These are phyloP conservation scores for Gymnopilus dilepis DNA, from an alignment of 768 basidiomycete species.

Conservation along the genomic window DNA sequence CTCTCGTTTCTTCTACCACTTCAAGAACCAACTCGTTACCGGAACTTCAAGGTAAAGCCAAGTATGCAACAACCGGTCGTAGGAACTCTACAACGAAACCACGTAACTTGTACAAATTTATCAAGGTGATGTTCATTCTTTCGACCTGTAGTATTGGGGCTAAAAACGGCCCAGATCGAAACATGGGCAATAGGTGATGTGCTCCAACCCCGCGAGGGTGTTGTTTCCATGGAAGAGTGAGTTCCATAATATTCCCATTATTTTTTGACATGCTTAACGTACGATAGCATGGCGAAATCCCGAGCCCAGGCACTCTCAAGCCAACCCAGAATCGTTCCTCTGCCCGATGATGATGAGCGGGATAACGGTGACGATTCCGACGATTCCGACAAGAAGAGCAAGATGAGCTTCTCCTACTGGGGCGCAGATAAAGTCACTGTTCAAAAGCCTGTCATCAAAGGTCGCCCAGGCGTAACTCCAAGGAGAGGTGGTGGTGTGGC, in stretches of 20 bases:
- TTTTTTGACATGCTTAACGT: constrained; percentile 17
- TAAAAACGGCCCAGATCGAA: constrained; percentile 61
- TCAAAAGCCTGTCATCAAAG: constrained; percentile 74
- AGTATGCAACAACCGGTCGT: constrained; percentile 83
- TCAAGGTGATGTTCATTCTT: constrained; percentile 60
- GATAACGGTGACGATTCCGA: constrained; percentile 69
- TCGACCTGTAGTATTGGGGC: constrained; percentile 11
- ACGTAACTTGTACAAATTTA: constrained; percentile 91
- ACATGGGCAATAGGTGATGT: constrained; percentile 86
- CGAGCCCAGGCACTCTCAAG: constrained; percentile 61
- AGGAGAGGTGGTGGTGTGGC: constrained; percentile 50
- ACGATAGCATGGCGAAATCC: constrained; percentile 69
- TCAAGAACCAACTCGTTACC: constrained; percentile 78
- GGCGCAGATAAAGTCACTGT: constrained; percentile 91
- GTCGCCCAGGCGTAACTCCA: constrained; percentile 41
- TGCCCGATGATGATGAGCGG: constrained; percentile 69
- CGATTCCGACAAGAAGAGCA: constrained; percentile 88
- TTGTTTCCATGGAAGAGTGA: constrained; percentile 91
- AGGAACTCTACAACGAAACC: constrained; percentile 80
- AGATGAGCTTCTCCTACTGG: constrained; percentile 96
- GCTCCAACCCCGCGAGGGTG: constrained; percentile 75
- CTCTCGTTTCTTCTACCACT: constrained; percentile 69
- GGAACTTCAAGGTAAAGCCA: constrained; percentile 83
- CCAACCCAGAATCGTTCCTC: constrained; percentile 70
- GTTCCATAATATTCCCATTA: constrained; percentile 32